Evolutionary conservation across 1,139 yeast genomes (phyloP).

Genomic region (Pichia norvegensis): DNA sequence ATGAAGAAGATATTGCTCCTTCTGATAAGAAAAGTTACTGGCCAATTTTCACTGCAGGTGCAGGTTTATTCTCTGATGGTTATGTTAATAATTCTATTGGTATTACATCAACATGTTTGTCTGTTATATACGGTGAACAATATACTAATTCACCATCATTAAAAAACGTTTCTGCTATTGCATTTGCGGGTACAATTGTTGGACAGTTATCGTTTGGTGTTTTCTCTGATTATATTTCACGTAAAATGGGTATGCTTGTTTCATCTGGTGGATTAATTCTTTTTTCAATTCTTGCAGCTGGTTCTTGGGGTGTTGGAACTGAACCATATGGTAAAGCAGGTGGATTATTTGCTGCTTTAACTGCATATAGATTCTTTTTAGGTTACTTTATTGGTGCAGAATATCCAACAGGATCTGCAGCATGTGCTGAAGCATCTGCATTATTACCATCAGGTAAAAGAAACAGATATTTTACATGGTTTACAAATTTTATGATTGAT

Average conservation of each 20-base stretch:
- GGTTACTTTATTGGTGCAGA: slow-evolving; percentile 86
- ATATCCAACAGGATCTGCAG: slow-evolving; percentile 89
- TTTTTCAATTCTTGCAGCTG: slow-evolving; percentile 72
- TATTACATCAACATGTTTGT: slow-evolving; percentile 63
- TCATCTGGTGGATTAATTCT: slow-evolving; percentile 67
- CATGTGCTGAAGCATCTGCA: slow-evolving; percentile 87
- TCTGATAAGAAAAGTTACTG: slow-evolving; percentile 32
- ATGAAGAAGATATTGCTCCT: slow-evolving; percentile 23
- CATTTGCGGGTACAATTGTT: slow-evolving; percentile 85
- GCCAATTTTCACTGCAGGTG: slow-evolving; percentile 85
- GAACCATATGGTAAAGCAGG: slow-evolving; percentile 38
- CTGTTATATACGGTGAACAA: slow-evolving; percentile 53
- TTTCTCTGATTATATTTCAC: slow-evolving; percentile 66
- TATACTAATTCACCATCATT: slow-evolving; percentile 60
- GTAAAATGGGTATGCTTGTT: slow-evolving; percentile 73
- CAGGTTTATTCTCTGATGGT: slow-evolving; percentile 88
- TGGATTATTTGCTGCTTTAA: slow-evolving; percentile 75
- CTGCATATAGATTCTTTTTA: slow-evolving; percentile 76
- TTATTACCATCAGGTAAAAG: slow-evolving; percentile 71
- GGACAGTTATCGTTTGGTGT: slow-evolving; percentile 79
- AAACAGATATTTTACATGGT: slow-evolving; percentile 83
- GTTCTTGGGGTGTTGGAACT: slow-evolving; percentile 71
- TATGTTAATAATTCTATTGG: slow-evolving; percentile 80
- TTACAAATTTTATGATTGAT: slow-evolving; percentile 86
- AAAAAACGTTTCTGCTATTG: slow-evolving; percentile 77